Evolutionary conservation across 148 eudicot species (phyloP).

Genomic region (Amaranthus palmeri): DNA sequence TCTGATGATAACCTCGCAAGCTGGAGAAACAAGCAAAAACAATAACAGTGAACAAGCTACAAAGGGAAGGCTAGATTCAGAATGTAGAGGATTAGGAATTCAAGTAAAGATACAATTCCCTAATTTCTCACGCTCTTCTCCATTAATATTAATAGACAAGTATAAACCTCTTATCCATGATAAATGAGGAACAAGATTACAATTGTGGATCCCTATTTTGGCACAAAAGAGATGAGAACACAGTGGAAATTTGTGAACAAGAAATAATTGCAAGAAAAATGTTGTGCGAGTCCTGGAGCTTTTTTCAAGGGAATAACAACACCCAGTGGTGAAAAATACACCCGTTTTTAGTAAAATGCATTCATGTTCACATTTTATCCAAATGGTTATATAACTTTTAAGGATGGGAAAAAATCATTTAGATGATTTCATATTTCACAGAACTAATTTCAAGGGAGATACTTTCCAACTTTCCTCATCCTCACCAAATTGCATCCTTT

Average conservation of each 20-base stretch:
- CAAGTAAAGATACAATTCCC: neutral
- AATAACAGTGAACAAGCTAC: neutral
- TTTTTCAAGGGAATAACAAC: neutral
- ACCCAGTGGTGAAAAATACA: neutral
- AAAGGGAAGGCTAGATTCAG: neutral
- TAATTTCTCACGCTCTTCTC: neutral
- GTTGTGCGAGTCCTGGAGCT: neutral
- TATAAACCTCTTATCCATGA: too few species aligned
- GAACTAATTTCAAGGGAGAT: too few species aligned
- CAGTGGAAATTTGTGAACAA: neutral
- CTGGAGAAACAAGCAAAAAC: conserved; percentile 29
- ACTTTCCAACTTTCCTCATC: too few species aligned
- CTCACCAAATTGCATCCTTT: too few species aligned
- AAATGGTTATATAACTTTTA: too few species aligned
- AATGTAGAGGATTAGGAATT: neutral
- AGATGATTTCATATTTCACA: too few species aligned
- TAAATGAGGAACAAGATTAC: too few species aligned
- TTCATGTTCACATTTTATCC: neutral
- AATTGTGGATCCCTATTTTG: neutral
- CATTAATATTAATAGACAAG: too few species aligned
- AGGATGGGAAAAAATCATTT: too few species aligned
- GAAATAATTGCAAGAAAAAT: neutral
- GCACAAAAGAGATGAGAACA: neutral
- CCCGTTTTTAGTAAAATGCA: neutral
- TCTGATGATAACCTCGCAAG: conserved; percentile 71